Evolutionary conservation across 78 protist species (phyloP).

Genomic region (Anaeramoeba flamelloides): DNA sequence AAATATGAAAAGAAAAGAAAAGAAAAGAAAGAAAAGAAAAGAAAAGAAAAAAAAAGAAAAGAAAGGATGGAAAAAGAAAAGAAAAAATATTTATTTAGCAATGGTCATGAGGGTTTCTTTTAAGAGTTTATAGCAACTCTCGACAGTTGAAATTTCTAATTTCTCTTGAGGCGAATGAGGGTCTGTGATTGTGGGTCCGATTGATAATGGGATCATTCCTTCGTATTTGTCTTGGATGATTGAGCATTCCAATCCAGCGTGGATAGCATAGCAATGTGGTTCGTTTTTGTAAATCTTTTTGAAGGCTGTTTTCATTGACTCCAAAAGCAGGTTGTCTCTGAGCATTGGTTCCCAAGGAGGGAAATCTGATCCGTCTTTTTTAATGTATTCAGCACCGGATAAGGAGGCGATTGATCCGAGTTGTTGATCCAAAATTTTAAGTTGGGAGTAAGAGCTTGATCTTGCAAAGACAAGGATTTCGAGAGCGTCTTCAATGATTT

Average conservation of each 20-base stretch:
- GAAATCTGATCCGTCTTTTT: neutral
- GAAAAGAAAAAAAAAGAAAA: too few species aligned
- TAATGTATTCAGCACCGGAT: neutral
- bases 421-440: neutral
- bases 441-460: neutral
- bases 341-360: neutral
- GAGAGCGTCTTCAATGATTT: neutral
- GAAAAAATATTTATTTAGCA: too few species aligned
- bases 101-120: too few species aligned
- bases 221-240: neutral
- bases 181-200: neutral
- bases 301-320: neutral
- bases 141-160: neutral
- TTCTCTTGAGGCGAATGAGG: neutral
- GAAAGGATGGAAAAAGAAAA: too few species aligned
- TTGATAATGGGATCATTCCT: neutral
- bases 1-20: too few species aligned
- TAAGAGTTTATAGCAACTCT: too few species aligned
- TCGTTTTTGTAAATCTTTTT: neutral
- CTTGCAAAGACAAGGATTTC: neutral
- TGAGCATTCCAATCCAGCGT: neutral
- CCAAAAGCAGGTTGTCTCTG: neutral
- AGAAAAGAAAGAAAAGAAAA: too few species aligned
- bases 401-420: neutral
- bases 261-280: neutral